Base-by-base conservation (phyloP, 2,329 filamentous ascomycete species). In the Juglanconis juglandina region DNA sequence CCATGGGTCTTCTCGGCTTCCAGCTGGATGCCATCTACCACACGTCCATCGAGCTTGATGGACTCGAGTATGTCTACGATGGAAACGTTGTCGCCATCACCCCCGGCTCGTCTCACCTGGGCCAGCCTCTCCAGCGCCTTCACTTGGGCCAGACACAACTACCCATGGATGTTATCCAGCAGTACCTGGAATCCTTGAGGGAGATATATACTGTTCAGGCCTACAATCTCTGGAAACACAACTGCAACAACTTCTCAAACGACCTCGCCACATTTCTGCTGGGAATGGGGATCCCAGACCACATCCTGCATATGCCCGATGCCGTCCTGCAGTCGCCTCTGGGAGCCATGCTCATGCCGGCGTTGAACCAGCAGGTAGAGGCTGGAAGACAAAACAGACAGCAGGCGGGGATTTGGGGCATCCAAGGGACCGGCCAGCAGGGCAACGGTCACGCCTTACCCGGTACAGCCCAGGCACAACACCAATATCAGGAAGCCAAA, bases 181-280 rank as follows among this genome's bases (percentile, higher is more conserved):
- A 97, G 68, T 98, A 96, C 70, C 77, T 99, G 1, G 89, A 95
- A 58, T 96, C 92, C 4, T 71, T 98, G 53, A 87, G 88, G 63
- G 80, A 87, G 1, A 87, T 96, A 10, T 99, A 96, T 70, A 96
- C 92, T 0, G 79, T 89, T 8, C 65, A 92, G 85, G 90, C 91
- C 1, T 98, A 98, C 70, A 92, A 97, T 70, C 78, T 97, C 5
- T 96, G 84, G 72, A 91, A 77, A 68, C 92, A 97, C 75, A 99
- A 99, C 72, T 98, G 94, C 79, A 99, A 98, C 77, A 97, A 97
- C 74, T 99, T 98, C 74, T 91, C 90, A 3, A 94, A 98, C 70
- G 92, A 96, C 63, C 88, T 98, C 66, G 81, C 91, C 64, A 95
- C 91, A 73, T 98, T 98, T 65, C 79, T 98, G 0, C 79, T 97